These are phyloP conservation scores for Fusarium avenaceum DNA, from an alignment of 2,329 filamentous ascomycete genomes.

Conservation along the genomic window DNA sequence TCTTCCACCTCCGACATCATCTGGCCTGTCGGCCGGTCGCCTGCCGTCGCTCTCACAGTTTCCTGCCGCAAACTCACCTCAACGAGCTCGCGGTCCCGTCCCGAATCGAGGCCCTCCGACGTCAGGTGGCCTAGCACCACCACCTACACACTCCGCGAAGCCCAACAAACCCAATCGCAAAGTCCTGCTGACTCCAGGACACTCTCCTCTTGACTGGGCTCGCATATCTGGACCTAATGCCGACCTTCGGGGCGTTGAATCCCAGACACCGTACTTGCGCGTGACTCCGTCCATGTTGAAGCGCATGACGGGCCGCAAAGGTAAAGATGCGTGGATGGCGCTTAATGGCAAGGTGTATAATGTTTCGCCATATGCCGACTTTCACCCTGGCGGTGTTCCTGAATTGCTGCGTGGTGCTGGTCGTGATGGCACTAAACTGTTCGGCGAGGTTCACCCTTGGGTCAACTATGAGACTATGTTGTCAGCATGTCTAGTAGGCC, in stretches of 20 bases:
- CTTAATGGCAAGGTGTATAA: conserved; percentile 95
- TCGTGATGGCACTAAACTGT: conserved; percentile 72
- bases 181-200: conserved; percentile 87
- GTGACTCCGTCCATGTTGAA: conserved; percentile 88
- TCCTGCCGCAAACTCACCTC: conserved; percentile 65
- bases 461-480: conserved; percentile 81
- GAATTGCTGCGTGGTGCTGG: conserved; percentile 76
- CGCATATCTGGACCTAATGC: conserved; percentile 74
- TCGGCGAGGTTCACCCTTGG: conserved; percentile 78
- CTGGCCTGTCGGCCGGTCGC: conserved; percentile 47
- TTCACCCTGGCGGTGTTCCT: conserved; percentile 87
- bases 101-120: conserved; percentile 57
- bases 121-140: conserved; percentile 63
- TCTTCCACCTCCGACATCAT: conserved; percentile 37
- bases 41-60: conserved; percentile 59
- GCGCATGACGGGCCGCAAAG: conserved; percentile 83
- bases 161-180: conserved; percentile 73
- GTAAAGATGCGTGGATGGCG: conserved; percentile 89
- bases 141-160: conserved; percentile 66
- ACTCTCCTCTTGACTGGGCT: conserved; percentile 97
- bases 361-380: conserved; percentile 87
- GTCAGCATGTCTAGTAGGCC: conserved; percentile 71
- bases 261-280: conserved; percentile 70
- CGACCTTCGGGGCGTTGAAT: conserved; percentile 75
- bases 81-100: conserved; percentile 61